A percentile compares a stretch with the other conserved stretches of the same genome.
phyloP scores from a whole-genome alignment of 1,284 basidiomycete genomes.

The Marasmius tenuissimus region DNA sequence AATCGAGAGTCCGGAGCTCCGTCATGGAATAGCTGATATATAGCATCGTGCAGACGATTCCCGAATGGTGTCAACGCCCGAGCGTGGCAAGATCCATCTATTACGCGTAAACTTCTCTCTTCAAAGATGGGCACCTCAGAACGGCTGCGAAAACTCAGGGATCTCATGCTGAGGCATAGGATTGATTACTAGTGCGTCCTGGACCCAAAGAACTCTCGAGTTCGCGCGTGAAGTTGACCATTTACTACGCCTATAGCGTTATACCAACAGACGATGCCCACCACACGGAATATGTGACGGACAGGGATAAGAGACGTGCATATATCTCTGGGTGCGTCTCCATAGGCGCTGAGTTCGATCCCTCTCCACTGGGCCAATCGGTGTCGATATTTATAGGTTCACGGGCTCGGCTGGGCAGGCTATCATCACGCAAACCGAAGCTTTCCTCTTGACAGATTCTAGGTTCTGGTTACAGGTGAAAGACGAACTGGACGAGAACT shows the following conservation, averaged over 20 bases:
- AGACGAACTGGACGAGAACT: constrained; percentile 76
- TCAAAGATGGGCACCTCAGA: background rate
- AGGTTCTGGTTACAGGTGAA: constrained; percentile 88
- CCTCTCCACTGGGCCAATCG: constrained; percentile 8
- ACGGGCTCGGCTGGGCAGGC: constrained; percentile 83
- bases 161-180: background rate
- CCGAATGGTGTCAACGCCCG: too few relatives aligned
- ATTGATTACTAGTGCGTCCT: constrained; percentile 1
- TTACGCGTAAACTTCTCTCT: too few relatives aligned
- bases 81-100: too few relatives aligned
- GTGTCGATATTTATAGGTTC: constrained; percentile 54
- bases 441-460: constrained; percentile 83
- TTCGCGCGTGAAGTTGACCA: background rate
- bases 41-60: too few relatives aligned
- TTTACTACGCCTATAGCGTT: constrained; percentile 38
- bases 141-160: background rate
- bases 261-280: constrained; percentile 89
- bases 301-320: constrained; percentile 77
- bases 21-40: too few relatives aligned
- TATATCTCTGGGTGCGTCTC: constrained; percentile 78
- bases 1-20: too few relatives aligned
- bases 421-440: constrained; percentile 64
- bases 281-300: constrained; percentile 83
- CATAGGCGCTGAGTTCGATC: constrained; percentile 1
- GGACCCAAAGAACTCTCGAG: background rate